Base-by-base conservation (phyloP, 352 stramenopile genomes). In the Pythium folliculosum region DNA sequence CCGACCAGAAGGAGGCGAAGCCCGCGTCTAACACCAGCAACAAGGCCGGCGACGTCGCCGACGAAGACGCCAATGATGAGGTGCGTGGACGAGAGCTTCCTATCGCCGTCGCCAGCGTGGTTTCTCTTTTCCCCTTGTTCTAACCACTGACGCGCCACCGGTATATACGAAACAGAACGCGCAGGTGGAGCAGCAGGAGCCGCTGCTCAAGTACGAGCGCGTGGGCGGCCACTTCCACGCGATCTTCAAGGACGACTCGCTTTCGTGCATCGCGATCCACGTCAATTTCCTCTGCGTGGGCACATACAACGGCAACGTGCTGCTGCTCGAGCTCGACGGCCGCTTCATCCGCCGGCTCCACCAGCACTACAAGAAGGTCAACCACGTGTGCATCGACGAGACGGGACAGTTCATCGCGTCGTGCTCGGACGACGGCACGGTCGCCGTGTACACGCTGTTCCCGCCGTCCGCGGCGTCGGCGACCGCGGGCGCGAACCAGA, bases 361-460 rank as follows among this genome's bases (percentile, higher is more conserved):
- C 58, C 84, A 95, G 63, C 87, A 95, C 71, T 92, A 92, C 74
- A 95, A 95, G 70, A 93, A 93, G 58, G 87, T 95, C 13, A 92
- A 95, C 67, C 77, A 91, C 60, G 83, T 95, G 54, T 89, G 79
- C 61, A 91, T 95, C 48, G 87, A 95, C 60, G 87, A 95, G 63
- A 92, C 84, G 0, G 87, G 87, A 0, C 83, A 93, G 77, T 91
- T 86, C 63, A 95, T 95, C 47, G 87, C 86, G 2, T 95, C 87
- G 13, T 93, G 87, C 67, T 95, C 87, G 44, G 87, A 95, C 52
- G 87, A 95, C 52, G 87, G 87, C 30, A 95, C 87, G 1, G 87
- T 95, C 23, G 87, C 84, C 0, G 81, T 93, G 23, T 93, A 93
- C 70, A 84, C 84, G 45, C 68, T 95, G 35, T 88, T 90, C 35